Conservation (phyloP, 2,329 filamentous ascomycete species). For the Didymellaceae sp. region DNA sequence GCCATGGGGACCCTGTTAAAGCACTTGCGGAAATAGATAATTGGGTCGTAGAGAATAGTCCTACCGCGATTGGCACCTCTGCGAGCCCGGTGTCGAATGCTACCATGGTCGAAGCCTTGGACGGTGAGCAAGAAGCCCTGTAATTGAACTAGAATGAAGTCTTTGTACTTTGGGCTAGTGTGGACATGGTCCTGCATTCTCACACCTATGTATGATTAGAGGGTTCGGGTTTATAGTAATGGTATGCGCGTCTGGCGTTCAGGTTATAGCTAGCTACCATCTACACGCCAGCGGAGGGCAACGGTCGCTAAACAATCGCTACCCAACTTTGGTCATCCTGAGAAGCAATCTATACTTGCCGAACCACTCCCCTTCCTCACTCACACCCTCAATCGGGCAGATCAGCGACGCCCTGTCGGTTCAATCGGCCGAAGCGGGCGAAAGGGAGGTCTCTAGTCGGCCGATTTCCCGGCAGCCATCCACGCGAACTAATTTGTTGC, state of each 20-base stretch:
- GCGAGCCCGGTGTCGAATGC: constrained; percentile 12
- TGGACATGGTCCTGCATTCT: too few relatives aligned
- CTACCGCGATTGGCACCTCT: background rate
- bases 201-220: too few relatives aligned
- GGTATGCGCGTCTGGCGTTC: too few relatives aligned
- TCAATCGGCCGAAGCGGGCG: constrained; percentile 13
- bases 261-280: too few relatives aligned
- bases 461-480: constrained; percentile 19
- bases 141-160: background rate
- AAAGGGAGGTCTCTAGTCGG: constrained; percentile 6
- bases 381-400: background rate
- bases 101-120: constrained; percentile 15
- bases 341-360: background rate
- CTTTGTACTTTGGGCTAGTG: background rate
- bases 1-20: constrained; percentile 34
- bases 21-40: constrained; percentile 27
- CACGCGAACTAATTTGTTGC: background rate
- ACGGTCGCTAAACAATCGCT: background rate
- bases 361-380: background rate
- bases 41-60: constrained; percentile 28
- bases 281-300: too few relatives aligned
- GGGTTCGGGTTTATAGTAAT: too few relatives aligned
- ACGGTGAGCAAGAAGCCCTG: constrained; percentile 4
- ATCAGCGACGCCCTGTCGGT: constrained; percentile 3
- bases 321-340: background rate